A percentile compares a stretch with the other conserved stretches of the same genome.
phyloP scores from a whole-genome alignment of 2,329 filamentous ascomycete species.

The Erysiphe neolycopersici region DNA sequence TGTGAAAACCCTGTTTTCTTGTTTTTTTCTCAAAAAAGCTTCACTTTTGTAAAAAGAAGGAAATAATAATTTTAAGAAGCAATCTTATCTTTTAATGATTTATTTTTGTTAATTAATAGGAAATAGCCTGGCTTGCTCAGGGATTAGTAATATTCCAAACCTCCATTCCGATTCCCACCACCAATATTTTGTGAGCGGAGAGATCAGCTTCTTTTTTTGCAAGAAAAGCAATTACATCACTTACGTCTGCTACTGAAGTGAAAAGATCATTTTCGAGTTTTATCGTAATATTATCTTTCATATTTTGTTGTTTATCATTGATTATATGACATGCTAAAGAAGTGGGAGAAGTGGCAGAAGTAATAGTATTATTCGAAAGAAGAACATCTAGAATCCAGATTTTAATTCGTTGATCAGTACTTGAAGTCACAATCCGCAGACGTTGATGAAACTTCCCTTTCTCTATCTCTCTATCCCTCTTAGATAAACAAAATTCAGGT shows the following conservation, averaged over 20 bases:
- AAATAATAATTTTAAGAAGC: too few species aligned
- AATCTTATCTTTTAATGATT: too few species aligned
- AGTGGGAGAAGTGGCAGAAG: neutral
- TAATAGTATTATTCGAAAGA: neutral
- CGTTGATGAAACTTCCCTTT: neutral
- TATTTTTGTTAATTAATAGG: too few species aligned
- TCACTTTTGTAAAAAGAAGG: too few species aligned
- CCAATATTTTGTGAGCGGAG: neutral
- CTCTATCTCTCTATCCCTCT: neutral
- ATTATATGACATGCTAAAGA: too few species aligned
- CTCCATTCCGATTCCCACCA: slow-evolving; percentile 1
- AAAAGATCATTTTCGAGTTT: neutral
- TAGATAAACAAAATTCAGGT: neutral
- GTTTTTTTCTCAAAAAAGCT: too few species aligned
- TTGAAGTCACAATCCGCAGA: slow-evolving; percentile 19
- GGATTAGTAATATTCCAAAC: neutral
- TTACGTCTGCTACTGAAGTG: neutral
- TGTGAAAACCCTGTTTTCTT: too few species aligned
- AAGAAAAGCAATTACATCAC: neutral
- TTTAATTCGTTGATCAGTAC: slow-evolving; percentile 35
- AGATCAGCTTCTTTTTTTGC: neutral
- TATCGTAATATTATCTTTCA: neutral
- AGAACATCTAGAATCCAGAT: slow-evolving; percentile 17
- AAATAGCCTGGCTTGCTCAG: too few species aligned
- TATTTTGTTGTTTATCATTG: neutral